phyloP scores from a whole-genome alignment of 306 rosid species.

The Senna siamea region DNA sequence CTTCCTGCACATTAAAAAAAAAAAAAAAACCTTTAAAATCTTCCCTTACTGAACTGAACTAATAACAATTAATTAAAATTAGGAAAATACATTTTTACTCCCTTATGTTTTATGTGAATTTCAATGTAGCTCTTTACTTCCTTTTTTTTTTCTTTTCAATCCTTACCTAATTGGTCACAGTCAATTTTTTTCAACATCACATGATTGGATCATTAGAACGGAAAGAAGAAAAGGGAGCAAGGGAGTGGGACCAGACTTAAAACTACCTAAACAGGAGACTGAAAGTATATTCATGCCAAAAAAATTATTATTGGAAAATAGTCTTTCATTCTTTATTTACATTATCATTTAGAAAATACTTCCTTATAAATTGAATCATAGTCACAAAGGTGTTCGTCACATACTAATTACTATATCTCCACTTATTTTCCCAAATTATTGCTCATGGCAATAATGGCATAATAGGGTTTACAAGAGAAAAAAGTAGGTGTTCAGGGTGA shows the following conservation, averaged over 20 bases:
- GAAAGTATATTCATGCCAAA: background rate
- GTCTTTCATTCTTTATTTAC: background rate
- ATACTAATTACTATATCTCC: background rate
- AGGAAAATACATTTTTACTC: background rate
- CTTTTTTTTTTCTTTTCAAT: background rate
- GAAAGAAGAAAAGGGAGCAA: too few species aligned
- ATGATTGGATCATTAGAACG: too few species aligned
- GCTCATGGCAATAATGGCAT: background rate
- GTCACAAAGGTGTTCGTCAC: background rate
- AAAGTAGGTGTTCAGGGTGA: background rate
- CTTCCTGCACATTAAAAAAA: slow-evolving; percentile 60
- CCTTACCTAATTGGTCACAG: background rate
- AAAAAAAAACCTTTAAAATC: background rate
- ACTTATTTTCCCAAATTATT: background rate
- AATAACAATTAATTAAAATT: slow-evolving; percentile 6
- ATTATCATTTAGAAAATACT: slow-evolving; percentile 1
- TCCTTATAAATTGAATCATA: background rate
- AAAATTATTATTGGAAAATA: background rate
- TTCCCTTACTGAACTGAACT: slow-evolving; percentile 1
- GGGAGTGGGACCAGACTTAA: too few species aligned
- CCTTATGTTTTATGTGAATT: background rate
- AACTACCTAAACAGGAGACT: background rate
- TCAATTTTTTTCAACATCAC: too few species aligned
- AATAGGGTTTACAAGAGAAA: background rate
- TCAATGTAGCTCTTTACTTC: too few species aligned